phyloP scores from a whole-genome alignment of 2,329 filamentous ascomycete species.

The Myriosclerotinia duriaeana region DNA sequence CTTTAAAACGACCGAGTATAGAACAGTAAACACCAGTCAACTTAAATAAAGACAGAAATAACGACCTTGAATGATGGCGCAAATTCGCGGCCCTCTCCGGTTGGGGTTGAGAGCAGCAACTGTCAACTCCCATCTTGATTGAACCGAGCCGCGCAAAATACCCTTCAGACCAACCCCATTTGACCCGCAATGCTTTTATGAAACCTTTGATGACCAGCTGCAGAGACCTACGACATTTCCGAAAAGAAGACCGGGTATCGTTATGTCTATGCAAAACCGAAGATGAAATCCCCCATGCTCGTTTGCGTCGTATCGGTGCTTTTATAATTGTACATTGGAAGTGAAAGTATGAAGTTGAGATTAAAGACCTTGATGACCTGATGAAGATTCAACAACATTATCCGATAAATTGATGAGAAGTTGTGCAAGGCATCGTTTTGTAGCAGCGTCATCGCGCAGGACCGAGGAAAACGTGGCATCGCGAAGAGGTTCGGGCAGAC shows the following conservation, averaged over 20 bases:
- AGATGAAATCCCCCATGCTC: constrained; percentile 34
- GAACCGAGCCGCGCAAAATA: constrained; percentile 29
- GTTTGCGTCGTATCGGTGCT: constrained; percentile 31
- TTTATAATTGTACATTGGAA: constrained; percentile 39
- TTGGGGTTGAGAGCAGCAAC: neutral
- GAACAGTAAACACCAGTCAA: constrained; percentile 32
- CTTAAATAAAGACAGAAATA: constrained; percentile 34
- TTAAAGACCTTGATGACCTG: constrained; percentile 39
- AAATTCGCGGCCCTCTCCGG: constrained; percentile 26
- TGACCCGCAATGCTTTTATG: constrained; percentile 37
- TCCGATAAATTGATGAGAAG: constrained; percentile 95
- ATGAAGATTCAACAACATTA: constrained; percentile 59
- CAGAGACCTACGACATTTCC: constrained; percentile 32
- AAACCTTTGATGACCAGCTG: constrained; percentile 35
- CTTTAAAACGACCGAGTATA: constrained; percentile 35
- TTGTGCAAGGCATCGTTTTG: constrained; percentile 96
- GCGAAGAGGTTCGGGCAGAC: constrained; percentile 94
- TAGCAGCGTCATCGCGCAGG: constrained; percentile 92
- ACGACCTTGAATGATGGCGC: constrained; percentile 25
- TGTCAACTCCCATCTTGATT: constrained; percentile 25
- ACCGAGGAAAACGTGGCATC: constrained; percentile 97
- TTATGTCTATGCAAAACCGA: constrained; percentile 41
- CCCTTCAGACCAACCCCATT: constrained; percentile 31
- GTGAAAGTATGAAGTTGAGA: constrained; percentile 20
- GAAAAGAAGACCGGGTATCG: constrained; percentile 41